These are phyloP conservation scores for Pulicaria dysenterica DNA, from an alignment of 129 eudicot species.

Conservation along the genomic window DNA sequence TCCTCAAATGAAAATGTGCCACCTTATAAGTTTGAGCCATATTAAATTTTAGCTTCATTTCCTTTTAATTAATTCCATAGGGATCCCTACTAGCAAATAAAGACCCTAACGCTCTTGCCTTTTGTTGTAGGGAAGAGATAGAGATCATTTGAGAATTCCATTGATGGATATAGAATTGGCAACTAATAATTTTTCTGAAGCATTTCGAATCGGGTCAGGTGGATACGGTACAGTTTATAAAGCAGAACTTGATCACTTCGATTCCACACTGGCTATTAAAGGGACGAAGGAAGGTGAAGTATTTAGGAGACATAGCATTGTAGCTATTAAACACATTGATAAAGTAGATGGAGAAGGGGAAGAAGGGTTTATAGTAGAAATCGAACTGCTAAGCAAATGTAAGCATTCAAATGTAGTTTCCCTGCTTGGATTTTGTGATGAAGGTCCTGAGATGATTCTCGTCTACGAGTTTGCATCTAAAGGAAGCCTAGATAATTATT, in stretches of 20 bases:
- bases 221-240: constrained; percentile 2
- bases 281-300: no score
- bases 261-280: no score
- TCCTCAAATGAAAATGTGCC: no score
- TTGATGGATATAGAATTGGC: constrained; percentile 6
- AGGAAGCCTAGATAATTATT: constrained; percentile 2
- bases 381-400: constrained; percentile 7
- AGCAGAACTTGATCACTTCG: background rate
- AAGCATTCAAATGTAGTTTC: constrained; percentile 9
- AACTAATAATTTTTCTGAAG: background rate
- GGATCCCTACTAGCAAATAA: background rate
- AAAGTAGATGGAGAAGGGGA: background rate
- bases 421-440: background rate
- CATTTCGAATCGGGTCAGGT: constrained; percentile 3
- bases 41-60: background rate
- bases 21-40: background rate
- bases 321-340: constrained; percentile 10
- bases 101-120: background rate
- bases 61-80: background rate
- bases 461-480: background rate
- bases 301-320: background rate
- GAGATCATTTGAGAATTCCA: background rate
- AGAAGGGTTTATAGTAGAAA: background rate
- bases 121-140: background rate
- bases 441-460: background rate